Percentiles rank a stretch among this genome's conserved stretches.
These are phyloP conservation scores for Penicillium sp. DNA, from an alignment of 2,329 filamentous ascomycete species.

Conservation along the genomic window DNA sequence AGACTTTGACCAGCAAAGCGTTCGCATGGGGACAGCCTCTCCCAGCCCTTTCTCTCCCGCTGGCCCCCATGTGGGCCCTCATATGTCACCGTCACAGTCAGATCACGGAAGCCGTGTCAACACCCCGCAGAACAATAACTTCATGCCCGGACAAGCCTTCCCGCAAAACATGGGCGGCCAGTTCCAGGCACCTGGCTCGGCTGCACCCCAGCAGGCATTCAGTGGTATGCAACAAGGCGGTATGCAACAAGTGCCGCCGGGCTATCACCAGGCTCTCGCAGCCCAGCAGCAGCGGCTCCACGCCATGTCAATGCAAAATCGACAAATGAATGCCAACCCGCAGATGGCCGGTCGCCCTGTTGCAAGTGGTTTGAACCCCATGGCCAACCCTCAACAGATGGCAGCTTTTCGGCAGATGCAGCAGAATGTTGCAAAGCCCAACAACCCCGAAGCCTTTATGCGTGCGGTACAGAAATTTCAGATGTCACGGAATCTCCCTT, in stretches of 20 bases:
- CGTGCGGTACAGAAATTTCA: constrained; percentile 78
- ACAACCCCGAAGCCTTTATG: constrained; percentile 67
- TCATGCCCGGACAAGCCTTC: constrained; percentile 54
- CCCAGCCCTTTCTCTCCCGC: constrained; percentile 86
- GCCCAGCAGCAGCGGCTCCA: constrained; percentile 72
- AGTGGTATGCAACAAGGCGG: constrained; percentile 40
- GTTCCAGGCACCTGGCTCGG: constrained; percentile 40
- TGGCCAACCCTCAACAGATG: constrained; percentile 43
- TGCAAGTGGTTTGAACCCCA: constrained; percentile 37
- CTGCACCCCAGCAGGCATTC: constrained; percentile 30
- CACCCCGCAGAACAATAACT: constrained; percentile 73
- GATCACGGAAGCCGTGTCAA: constrained; percentile 66
- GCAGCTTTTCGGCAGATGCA: constrained; percentile 53
- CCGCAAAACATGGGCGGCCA: constrained; percentile 43
- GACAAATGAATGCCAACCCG: constrained; percentile 54
- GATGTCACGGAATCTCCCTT: constrained; percentile 67
- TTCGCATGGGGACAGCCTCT: constrained; percentile 86
- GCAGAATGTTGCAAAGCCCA: constrained; percentile 41
- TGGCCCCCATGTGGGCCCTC: constrained; percentile 67
- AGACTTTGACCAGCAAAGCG: constrained; percentile 62
- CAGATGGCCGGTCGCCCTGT: constrained; percentile 36
- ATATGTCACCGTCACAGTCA: constrained; percentile 74
- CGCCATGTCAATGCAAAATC: constrained; percentile 78
- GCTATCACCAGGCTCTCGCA: constrained; percentile 61
- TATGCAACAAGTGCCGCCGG: constrained; percentile 43